Evolutionary conservation across 2,329 filamentous ascomycete species (phyloP).

Genomic region (Ophiostoma populinum): DNA sequence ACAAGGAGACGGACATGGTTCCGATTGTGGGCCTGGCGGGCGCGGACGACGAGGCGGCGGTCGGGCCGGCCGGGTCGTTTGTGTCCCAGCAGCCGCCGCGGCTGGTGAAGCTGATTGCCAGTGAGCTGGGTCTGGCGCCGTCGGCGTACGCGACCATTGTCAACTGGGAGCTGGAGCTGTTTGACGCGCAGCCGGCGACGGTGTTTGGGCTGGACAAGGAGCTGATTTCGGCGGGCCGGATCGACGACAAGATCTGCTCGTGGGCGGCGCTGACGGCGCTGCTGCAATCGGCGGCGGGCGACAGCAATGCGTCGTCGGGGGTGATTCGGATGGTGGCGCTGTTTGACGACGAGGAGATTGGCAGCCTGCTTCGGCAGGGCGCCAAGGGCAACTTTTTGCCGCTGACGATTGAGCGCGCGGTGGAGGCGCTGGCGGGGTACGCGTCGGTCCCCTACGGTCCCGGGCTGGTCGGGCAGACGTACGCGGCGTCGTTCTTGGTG

Average conservation of each 20-base stretch:
- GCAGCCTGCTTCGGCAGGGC: constrained; percentile 76
- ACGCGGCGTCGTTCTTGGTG: constrained; percentile 81
- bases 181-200: constrained; percentile 71
- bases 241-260: constrained; percentile 95
- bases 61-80: constrained; percentile 57
- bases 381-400: constrained; percentile 81
- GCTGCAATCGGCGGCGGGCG: constrained; percentile 48
- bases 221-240: constrained; percentile 85
- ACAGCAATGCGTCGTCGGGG: constrained; percentile 37
- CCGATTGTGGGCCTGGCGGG: constrained; percentile 78
- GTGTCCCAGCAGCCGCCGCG: constrained; percentile 67
- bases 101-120: constrained; percentile 67
- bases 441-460: constrained; percentile 25
- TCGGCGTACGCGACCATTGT: constrained; percentile 57
- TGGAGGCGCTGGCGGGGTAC: constrained; percentile 46
- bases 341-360: constrained; percentile 95
- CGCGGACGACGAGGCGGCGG: constrained; percentile 23
- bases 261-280: constrained; percentile 80
- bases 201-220: constrained; percentile 77
- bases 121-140: constrained; percentile 50
- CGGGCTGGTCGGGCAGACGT: constrained; percentile 59
- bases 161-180: constrained; percentile 96
- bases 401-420: constrained; percentile 60
- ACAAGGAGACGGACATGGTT: constrained; percentile 83
- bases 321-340: constrained; percentile 81